Percentiles rank a stretch among this genome's conserved stretches.
These are phyloP conservation scores for Nakataea oryzae DNA, from an alignment of 2,329 filamentous ascomycete species.

Conservation along the genomic window DNA sequence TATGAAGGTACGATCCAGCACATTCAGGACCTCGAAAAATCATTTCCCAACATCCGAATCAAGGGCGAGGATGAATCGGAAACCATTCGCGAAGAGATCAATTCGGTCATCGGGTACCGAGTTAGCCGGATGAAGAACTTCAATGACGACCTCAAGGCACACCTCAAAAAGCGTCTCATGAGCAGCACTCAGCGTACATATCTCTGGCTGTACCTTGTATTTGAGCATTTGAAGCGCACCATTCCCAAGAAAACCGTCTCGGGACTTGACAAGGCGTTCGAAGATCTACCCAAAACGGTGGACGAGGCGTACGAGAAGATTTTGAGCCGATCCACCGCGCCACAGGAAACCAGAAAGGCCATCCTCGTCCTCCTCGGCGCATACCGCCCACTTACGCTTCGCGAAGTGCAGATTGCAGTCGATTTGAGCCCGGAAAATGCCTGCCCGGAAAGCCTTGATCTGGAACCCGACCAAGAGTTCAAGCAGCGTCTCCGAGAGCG, in stretches of 20 bases:
- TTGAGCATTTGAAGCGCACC: conserved; percentile 8
- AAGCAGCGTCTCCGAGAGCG: conserved; percentile 10
- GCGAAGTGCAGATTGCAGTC: conserved; percentile 18
- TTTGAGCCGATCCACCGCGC: conserved; percentile 9
- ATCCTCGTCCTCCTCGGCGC: conserved; percentile 17
- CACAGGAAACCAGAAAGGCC: conserved; percentile 7
- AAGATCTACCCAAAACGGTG: conserved; percentile 13
- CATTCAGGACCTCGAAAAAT: conserved; percentile 1
- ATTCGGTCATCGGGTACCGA: conserved; percentile 4
- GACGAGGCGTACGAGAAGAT: conserved; percentile 11
- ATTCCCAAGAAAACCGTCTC: conserved; percentile 5
- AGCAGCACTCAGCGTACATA: conserved; percentile 20
- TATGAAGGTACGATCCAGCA: conserved; percentile 4
- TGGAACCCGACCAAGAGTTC: conserved; percentile 12
- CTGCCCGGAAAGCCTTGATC: conserved; percentile 9
- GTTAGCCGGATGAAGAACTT: conserved; percentile 1
- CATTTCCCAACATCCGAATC: conserved; percentile 5
- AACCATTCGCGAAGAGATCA: conserved; percentile 4
- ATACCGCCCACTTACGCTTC: conserved; percentile 13
- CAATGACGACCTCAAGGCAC: conserved; percentile 1
- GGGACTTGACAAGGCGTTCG: conserved; percentile 8
- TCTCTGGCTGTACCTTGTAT: conserved; percentile 25
- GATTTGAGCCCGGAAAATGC: conserved; percentile 5
- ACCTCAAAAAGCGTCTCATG: conserved; percentile 11
- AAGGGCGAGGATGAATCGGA: conserved; percentile 5